Evolutionary conservation across 164 flowering plant species (phyloP), one percentile per base, ranked within the genome.

Genomic region (Stephania yunnanensis): DNA sequence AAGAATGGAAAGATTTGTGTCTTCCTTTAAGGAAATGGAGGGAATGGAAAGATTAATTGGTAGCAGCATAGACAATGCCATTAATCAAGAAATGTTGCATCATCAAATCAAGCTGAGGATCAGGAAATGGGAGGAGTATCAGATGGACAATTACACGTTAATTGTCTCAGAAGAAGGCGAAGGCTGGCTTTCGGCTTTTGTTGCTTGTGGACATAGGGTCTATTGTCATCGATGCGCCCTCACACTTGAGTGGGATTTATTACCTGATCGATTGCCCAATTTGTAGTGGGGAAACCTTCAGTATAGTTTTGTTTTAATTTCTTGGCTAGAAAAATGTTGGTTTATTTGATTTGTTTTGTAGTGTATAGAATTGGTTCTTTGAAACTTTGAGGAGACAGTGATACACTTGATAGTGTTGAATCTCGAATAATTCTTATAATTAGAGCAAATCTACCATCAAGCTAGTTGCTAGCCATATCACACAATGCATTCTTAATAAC

Each of bases 131-230:
- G 79, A 69, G 91, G 87, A 17, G 79, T 88, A 58, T 89, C 90
- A 1, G 95, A 93, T 75, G 93, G 95, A 12, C 81, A 89, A 78
- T 75, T 95, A 73, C 91, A 97, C 73, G 95, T 91, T 29, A 80
- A 93, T 46, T 95, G 98, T 82, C 80, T 92, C 48, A 84, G 77
- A 83, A 87, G 90, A 74, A 88, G 95, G 78, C 83, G 89, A 73
- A 79, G 88, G 25, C 25, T 0, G 25, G 25, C 25, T 25, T 25
- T 84, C 92, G 63, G 98, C 93, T 7, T 95, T 95, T 64, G 79
- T 87, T 75, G 97, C 99, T 0, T 95, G 99, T 46, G 99, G 99
- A 48, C 99, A 95, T 79, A 78, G 88, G 6, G 98, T 89, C 20
- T 95, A 97, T 72, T 95, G 98, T 78, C 85, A 82, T n/a, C 75